phyloP scores from a whole-genome alignment of 345 rosid genomes.

The Angophora floribunda region DNA sequence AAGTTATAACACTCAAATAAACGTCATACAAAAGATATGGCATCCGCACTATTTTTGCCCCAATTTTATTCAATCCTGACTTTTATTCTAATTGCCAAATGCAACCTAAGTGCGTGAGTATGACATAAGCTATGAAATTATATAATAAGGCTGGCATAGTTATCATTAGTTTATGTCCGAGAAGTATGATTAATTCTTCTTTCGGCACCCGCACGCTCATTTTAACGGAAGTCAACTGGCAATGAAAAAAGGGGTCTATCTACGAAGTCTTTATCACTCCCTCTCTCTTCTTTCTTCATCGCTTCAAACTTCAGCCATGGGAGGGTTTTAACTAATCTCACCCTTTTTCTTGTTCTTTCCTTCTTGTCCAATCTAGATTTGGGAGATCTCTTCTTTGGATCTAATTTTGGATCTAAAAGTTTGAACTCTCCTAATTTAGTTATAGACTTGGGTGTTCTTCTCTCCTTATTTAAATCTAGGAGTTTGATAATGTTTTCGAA shows the following conservation, averaged over 20 bases:
- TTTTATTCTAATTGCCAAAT: too few relatives aligned
- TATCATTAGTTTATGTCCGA: background rate
- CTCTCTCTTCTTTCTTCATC: background rate
- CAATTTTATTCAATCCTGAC: too few relatives aligned
- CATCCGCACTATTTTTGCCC: too few relatives aligned
- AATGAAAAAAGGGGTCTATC: background rate
- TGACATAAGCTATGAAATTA: background rate
- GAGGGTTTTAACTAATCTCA: background rate
- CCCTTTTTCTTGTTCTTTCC: background rate
- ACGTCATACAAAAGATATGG: too few relatives aligned
- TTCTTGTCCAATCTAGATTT: background rate
- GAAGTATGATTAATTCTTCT: background rate
- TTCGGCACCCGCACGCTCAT: background rate
- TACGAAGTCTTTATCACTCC: background rate
- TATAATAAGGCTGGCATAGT: background rate
- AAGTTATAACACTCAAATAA: too few relatives aligned
- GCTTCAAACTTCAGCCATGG: background rate
- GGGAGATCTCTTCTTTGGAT: background rate
- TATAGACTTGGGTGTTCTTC: background rate
- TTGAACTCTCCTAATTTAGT: background rate
- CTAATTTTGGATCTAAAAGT: background rate
- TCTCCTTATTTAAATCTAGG: background rate
- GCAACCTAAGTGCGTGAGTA: background rate
- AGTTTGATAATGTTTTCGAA: too few relatives aligned
- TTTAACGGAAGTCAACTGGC: background rate